Evolutionary conservation across 2,329 filamentous ascomycete genomes (phyloP).

Genomic region (Fusarium sp.): DNA sequence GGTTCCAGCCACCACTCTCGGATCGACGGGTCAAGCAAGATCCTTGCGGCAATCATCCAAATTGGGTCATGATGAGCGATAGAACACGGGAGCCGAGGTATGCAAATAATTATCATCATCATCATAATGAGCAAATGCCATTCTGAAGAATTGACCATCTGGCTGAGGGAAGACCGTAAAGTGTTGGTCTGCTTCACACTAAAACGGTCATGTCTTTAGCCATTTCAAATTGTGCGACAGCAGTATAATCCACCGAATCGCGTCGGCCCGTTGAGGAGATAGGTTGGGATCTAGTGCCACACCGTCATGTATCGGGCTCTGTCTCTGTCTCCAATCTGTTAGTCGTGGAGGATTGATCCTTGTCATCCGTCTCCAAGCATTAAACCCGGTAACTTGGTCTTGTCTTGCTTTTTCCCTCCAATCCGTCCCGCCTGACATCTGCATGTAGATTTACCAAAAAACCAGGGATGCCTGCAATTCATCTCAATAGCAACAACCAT

Average conservation of each 20-base stretch:
- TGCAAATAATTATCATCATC: neutral
- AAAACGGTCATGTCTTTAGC: neutral
- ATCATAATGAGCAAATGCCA: too few relatives aligned
- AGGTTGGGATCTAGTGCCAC: constrained; percentile 18
- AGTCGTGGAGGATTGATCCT: constrained; percentile 8
- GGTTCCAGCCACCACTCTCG: constrained; percentile 10
- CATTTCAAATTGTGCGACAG: constrained; percentile 4
- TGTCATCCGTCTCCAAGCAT: constrained; percentile 6
- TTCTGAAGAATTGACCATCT: too few relatives aligned
- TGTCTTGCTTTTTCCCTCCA: constrained; percentile 22
- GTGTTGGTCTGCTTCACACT: neutral
- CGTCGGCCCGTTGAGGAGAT: constrained; percentile 21
- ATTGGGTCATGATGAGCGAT: neutral
- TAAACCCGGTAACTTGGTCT: constrained; percentile 23
- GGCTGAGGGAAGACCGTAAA: too few relatives aligned
- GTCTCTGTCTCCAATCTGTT: neutral
- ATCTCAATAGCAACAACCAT: neutral
- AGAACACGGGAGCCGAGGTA: neutral
- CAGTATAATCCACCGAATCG: constrained; percentile 10
- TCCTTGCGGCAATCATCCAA: constrained; percentile 23
- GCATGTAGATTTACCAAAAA: neutral
- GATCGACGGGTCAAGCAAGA: constrained; percentile 23
- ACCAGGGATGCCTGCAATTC: constrained; percentile 2
- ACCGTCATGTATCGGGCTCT: constrained; percentile 12
- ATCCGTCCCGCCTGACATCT: constrained; percentile 7